phyloP scores from a whole-genome alignment of 345 rosid genomes.

The Trapa bicornis region DNA sequence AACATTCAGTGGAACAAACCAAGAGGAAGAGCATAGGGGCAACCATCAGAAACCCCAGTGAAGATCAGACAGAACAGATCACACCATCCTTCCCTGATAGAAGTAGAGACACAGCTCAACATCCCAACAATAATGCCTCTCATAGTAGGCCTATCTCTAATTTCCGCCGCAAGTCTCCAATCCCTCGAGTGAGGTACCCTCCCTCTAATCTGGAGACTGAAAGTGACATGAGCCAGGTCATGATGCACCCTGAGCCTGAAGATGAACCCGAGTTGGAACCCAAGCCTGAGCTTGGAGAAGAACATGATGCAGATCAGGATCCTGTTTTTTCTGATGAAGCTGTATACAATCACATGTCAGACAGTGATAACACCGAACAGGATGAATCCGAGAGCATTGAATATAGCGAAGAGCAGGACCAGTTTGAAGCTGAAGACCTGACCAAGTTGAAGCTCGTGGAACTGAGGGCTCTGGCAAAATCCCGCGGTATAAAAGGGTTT shows the following conservation, averaged over 20 bases:
- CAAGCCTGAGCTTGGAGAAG: constrained; percentile 8
- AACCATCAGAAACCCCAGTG: constrained; percentile 18
- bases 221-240: constrained; percentile 19
- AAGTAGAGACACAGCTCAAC: constrained; percentile 11
- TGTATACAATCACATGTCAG: constrained; percentile 16
- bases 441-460: constrained; percentile 50
- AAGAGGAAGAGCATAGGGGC: constrained; percentile 27
- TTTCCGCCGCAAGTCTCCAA: constrained; percentile 64
- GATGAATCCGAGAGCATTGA: constrained; percentile 10
- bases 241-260: constrained; percentile 23
- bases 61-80: constrained; percentile 21
- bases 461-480: constrained; percentile 64
- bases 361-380: constrained; percentile 14
- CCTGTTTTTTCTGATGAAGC: constrained; percentile 13
- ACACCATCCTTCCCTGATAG: constrained; percentile 8
- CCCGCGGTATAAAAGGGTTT: constrained; percentile 65
- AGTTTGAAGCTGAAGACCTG: constrained; percentile 25
- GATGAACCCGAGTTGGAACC: constrained; percentile 19
- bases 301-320: constrained; percentile 19
- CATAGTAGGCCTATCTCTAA: constrained; percentile 62
- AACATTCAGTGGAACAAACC: constrained; percentile 60
- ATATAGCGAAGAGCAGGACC: constrained; percentile 19
- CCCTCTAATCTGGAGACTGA: constrained; percentile 36
- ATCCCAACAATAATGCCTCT: constrained; percentile 25
- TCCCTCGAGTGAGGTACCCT: constrained; percentile 41